Evolutionary conservation across 345 rosid species (phyloP).

Genomic region (Leavenworthia alabamica): DNA sequence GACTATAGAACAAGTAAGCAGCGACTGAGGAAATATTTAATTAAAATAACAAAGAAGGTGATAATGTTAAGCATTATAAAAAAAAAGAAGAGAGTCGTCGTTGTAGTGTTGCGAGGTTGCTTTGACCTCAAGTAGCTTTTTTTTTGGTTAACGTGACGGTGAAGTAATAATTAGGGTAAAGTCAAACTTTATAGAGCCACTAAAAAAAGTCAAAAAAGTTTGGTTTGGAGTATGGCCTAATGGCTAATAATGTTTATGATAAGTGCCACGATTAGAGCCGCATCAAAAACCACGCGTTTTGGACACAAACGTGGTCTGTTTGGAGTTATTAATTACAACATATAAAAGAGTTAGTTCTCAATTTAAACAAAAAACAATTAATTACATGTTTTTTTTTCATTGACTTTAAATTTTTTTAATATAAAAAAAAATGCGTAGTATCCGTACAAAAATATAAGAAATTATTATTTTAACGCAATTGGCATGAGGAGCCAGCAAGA

Average conservation of each 20-base stretch:
- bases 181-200: slow-evolving; percentile 37
- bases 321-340: neutral
- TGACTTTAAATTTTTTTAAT: neutral
- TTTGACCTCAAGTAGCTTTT: slow-evolving; percentile 35
- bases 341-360: neutral
- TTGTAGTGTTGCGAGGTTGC: slow-evolving; percentile 30
- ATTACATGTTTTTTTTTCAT: neutral
- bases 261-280: slow-evolving; percentile 16
- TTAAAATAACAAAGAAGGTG: neutral
- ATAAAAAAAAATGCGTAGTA: neutral
- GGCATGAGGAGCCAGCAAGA: slow-evolving; percentile 17
- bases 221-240: slow-evolving; percentile 4
- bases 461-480: slow-evolving; percentile 8
- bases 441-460: neutral
- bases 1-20: slow-evolving; percentile 30
- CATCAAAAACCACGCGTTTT: slow-evolving; percentile 29
- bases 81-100: slow-evolving; percentile 21
- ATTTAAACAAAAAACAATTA: neutral
- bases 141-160: slow-evolving; percentile 32
- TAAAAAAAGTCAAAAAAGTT: slow-evolving; percentile 27
- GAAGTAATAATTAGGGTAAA: slow-evolving; percentile 24
- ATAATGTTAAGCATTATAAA: slow-evolving; percentile 23
- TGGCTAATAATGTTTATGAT: neutral
- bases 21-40: neutral
- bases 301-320: neutral